Conservation (phyloP, 176 grass and related monocot genomes). For the Musa acuminata region DNA sequence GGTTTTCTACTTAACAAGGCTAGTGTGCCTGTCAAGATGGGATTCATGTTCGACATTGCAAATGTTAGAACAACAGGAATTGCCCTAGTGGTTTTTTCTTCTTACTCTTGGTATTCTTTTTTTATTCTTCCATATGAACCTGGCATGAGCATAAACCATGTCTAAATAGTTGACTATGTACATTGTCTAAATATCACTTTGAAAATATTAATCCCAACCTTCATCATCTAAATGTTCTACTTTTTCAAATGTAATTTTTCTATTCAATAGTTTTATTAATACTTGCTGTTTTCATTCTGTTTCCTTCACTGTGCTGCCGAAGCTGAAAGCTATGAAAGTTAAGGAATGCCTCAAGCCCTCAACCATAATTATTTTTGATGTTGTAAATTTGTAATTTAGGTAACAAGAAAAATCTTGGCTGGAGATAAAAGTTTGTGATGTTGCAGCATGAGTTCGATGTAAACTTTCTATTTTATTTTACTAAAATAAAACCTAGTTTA, state of each 20-base stretch:
- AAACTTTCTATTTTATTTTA: too few species aligned
- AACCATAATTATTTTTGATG: not conserved
- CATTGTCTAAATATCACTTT: not conserved
- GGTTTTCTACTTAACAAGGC: not conserved
- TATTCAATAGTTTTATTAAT: too few species aligned
- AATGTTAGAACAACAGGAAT: too few species aligned
- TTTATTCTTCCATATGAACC: not conserved
- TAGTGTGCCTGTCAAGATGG: not conserved
- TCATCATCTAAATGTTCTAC: too few species aligned
- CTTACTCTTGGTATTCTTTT: not conserved
- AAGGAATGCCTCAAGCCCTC: not conserved
- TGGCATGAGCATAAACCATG: too few species aligned
- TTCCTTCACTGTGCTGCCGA: not conserved
- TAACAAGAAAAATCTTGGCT: not conserved
- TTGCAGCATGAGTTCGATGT: too few species aligned
- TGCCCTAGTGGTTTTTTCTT: not conserved
- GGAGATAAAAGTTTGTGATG: not conserved
- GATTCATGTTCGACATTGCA: not conserved
- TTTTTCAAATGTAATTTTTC: too few species aligned
- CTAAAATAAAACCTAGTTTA: too few species aligned
- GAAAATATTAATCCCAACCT: too few species aligned
- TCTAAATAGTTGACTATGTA: not conserved
- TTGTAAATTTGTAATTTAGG: not conserved
- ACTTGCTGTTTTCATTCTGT: too few species aligned
- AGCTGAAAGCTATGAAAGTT: not conserved